Evolutionary conservation across 2,329 filamentous ascomycete species (phyloP), one percentile per base, ranked within the genome.

Genomic region (Pleurostoma richardsiae): DNA sequence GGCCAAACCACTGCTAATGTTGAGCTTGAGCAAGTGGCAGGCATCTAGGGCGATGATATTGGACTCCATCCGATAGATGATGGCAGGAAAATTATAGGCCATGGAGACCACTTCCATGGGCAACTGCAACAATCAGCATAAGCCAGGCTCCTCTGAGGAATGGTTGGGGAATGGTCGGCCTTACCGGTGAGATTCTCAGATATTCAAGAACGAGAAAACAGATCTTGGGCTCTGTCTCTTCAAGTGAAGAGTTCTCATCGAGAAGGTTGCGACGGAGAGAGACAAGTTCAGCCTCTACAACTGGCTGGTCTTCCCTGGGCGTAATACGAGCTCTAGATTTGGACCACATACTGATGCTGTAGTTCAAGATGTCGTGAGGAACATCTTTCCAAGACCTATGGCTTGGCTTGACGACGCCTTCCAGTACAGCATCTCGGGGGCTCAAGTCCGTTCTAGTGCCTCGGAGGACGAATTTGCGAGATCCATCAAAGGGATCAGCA

Each of bases 41-140:
- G 84, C 87, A 52, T 99, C 92, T 0, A 87, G 64, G 0, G 86
- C 82, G 52, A 97, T 88, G 4, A 97, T 72, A 48, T 85, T 86
- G 0, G 86, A 84, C 54, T 99, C 91, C 5, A 96, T 68, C 7
- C 90, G 82, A 59, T 90, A 85, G 36, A 96, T 87, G 38, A 96
- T 86, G 1, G 90, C 86, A 0, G 94, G 92, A 49, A 96, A 83
- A 1, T 82, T 73, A 56, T 91, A 82, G 19, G 80, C 83, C 70
- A 89, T 89, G 4, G 79, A 74, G 1, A 88, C 88, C n/a, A 88
- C 68, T 2, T 80, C 71, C 1, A 81, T 69, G 0, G 88, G 80
- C 4, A 97, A 71, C 82, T 90, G 42, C 0, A 4, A 4, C 0
- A 6, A 41, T 65, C 47, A 65, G 56, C 42, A 46, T 6, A 19